These are phyloP conservation scores for Allomyces macrogynus DNA, from an alignment of 192 early-diverging fungal species.

Conservation along the genomic window DNA sequence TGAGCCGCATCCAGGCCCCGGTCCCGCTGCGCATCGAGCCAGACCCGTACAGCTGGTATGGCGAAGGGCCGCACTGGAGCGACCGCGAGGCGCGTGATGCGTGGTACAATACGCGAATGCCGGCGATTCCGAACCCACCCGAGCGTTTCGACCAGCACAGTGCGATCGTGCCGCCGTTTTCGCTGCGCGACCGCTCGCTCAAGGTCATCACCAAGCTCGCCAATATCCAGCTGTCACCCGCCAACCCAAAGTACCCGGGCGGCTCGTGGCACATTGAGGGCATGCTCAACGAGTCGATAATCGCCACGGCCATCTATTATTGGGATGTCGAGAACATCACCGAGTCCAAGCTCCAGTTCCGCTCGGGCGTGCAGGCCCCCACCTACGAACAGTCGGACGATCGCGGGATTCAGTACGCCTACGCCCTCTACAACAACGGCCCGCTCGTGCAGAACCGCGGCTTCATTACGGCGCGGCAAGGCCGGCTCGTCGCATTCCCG, in stretches of 20 bases:
- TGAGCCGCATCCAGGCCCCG: not conserved
- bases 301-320: slow-evolving; percentile 54
- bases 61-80: no score
- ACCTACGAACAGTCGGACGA: slow-evolving; percentile 14
- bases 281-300: slow-evolving; percentile 45
- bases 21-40: not conserved
- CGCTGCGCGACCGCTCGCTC: no score
- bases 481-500: slow-evolving; percentile 17
- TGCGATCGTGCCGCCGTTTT: no score
- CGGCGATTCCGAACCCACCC: no score
- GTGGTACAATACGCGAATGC: no score
- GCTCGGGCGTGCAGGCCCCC: slow-evolving; percentile 5
- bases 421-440: slow-evolving; percentile 4
- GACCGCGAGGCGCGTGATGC: no score
- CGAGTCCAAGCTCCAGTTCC: slow-evolving; percentile 35
- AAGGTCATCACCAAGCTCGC: slow-evolving; percentile 10
- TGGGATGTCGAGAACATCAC: slow-evolving; percentile 50
- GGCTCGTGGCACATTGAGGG: slow-evolving; percentile 55
- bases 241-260: slow-evolving; percentile 5
- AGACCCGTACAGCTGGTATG: not conserved
- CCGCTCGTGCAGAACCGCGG: slow-evolving; percentile 12
- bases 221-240: slow-evolving; percentile 6
- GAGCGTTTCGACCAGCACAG: no score
- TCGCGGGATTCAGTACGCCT: not conserved
- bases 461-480: slow-evolving; percentile 6